phyloP scores from a whole-genome alignment of 331 rosid genomes.

The Cydonia oblonga region DNA sequence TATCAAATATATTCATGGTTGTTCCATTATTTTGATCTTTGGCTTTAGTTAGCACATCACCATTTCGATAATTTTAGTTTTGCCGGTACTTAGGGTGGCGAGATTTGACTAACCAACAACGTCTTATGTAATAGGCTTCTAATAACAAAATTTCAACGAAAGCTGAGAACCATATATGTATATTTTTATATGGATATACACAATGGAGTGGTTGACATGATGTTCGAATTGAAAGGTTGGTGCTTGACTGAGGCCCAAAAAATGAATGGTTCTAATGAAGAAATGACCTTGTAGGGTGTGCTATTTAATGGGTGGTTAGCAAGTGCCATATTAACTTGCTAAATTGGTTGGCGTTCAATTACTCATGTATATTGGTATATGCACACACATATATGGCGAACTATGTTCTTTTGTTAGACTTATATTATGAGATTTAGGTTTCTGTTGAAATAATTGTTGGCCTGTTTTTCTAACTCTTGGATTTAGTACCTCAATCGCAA shows the following conservation, averaged over 20 bases:
- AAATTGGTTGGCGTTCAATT: neutral
- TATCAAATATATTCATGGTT: neutral
- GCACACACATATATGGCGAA: neutral
- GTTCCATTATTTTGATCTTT: conserved; percentile 3
- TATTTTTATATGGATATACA: neutral
- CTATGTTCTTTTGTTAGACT: neutral
- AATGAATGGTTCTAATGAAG: neutral
- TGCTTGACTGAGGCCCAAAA: neutral
- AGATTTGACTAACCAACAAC: conserved; percentile 19
- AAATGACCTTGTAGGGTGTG: neutral
- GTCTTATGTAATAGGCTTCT: neutral
- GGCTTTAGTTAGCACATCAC: conserved; percentile 2
- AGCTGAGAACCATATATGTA: neutral
- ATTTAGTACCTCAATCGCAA: neutral
- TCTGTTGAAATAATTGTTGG: neutral
- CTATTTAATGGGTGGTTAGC: neutral
- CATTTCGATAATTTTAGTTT: neutral
- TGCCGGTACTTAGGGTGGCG: conserved; percentile 5
- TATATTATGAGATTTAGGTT: neutral
- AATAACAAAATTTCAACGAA: neutral
- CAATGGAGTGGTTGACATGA: neutral
- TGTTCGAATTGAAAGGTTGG: neutral
- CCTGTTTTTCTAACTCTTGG: neutral
- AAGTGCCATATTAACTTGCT: neutral
- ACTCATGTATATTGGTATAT: neutral